phyloP scores from a whole-genome alignment of 768 basidiomycete species.

The Suillus lakei region DNA sequence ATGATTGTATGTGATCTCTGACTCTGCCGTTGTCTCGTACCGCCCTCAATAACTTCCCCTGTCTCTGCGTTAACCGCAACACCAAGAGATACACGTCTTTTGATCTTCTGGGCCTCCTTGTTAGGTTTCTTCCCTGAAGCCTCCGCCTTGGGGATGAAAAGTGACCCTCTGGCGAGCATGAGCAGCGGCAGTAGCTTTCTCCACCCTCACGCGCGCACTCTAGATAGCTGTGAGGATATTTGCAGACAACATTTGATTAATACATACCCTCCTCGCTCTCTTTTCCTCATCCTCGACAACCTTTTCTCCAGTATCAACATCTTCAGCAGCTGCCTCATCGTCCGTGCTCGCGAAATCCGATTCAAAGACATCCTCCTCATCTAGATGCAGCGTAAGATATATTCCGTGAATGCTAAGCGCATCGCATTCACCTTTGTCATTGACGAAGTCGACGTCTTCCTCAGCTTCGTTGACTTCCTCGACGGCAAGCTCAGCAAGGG shows the following conservation, averaged over 20 bases:
- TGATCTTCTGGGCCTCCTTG: slow-evolving; percentile 29
- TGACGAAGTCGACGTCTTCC: slow-evolving; percentile 74
- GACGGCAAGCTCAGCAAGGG: slow-evolving; percentile 59
- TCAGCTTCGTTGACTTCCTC: slow-evolving; percentile 63
- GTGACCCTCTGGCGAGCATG: slow-evolving; percentile 69
- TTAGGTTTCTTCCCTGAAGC: slow-evolving; percentile 33
- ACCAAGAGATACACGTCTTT: slow-evolving; percentile 59
- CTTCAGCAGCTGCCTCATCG: slow-evolving; percentile 60
- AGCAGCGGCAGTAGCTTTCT: slow-evolving; percentile 67
- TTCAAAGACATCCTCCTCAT: slow-evolving; percentile 81
- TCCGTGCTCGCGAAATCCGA: slow-evolving; percentile 90
- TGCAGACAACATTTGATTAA: background rate
- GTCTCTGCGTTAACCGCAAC: slow-evolving; percentile 62
- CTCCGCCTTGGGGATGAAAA: slow-evolving; percentile 60
- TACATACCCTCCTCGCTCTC: slow-evolving; percentile 35
- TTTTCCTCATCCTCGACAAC: slow-evolving; percentile 65
- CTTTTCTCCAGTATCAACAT: slow-evolving; percentile 59
- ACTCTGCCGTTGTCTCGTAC: slow-evolving; percentile 55
- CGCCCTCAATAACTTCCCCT: slow-evolving; percentile 53
- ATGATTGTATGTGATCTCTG: slow-evolving; percentile 70
- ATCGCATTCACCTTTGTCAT: slow-evolving; percentile 56
- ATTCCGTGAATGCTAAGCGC: background rate
- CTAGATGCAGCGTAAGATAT: slow-evolving; percentile 39
- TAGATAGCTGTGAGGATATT: slow-evolving; percentile 28
- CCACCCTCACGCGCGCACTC: slow-evolving; percentile 60